Conservation (phyloP, 23 red algal species). For the Agarophyton chilense region DNA sequence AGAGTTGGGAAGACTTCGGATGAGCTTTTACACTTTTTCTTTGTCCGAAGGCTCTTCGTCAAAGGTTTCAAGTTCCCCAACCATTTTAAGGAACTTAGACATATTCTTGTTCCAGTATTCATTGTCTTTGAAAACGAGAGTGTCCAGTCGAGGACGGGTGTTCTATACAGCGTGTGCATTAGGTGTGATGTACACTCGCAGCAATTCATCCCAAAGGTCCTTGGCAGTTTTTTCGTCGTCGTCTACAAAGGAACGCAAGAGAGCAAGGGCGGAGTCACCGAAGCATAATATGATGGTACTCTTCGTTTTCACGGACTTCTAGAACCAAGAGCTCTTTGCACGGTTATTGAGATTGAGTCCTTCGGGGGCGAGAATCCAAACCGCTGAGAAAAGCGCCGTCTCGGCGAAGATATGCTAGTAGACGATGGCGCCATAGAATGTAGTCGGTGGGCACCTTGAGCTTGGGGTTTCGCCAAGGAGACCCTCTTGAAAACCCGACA, state of each 20-base stretch:
- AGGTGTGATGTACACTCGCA: neutral
- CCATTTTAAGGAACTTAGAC: neutral
- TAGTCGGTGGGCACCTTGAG: neutral
- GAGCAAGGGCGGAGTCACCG: neutral
- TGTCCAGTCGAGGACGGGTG: neutral
- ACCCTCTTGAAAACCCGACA: too few relatives aligned
- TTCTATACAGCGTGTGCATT: neutral
- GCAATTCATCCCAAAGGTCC: conserved; percentile 23
- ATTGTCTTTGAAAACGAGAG: conserved; percentile 16
- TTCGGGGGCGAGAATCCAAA: neutral
- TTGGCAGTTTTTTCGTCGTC: conserved; percentile 26
- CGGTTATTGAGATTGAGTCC: neutral
- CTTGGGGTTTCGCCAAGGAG: neutral
- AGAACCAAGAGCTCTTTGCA: neutral
- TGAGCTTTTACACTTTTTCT: too few relatives aligned
- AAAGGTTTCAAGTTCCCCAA: neutral
- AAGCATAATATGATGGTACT: neutral
- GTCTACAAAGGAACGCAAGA: neutral
- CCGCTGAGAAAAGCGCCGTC: neutral
- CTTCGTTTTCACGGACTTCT: neutral
- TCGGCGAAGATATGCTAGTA: conserved; percentile 28
- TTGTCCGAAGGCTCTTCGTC: too few relatives aligned
- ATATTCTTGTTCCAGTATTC: conserved; percentile 10
- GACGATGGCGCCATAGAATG: neutral
- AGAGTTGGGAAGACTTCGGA: too few relatives aligned